Conservation (phyloP, 495 filamentous ascomycete genomes). For the Hapsidospora chrysogenum region DNA sequence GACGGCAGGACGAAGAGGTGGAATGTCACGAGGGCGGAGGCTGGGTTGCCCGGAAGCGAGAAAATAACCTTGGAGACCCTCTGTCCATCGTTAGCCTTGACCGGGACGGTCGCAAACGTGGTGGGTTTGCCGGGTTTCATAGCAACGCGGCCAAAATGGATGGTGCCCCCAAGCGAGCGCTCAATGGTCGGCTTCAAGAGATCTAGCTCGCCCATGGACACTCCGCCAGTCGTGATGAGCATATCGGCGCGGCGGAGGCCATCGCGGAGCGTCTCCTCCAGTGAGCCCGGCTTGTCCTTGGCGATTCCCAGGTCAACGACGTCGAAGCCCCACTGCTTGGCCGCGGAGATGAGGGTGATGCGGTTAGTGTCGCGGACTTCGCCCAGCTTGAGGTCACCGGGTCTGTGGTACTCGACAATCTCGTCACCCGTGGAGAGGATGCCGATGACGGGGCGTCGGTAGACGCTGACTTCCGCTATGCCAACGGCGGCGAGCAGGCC, state of each 20-base stretch:
- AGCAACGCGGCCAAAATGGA: conserved; percentile 89
- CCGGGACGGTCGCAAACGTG: conserved; percentile 80
- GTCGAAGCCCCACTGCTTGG: conserved; percentile 59
- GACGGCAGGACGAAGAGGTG: conserved; percentile 87
- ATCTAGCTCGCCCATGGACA: conserved; percentile 97
- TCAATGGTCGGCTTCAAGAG: conserved; percentile 96
- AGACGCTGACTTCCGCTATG: conserved; percentile 52
- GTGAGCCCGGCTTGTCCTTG: conserved; percentile 55
- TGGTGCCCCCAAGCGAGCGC: conserved; percentile 72
- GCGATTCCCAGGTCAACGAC: conserved; percentile 79
- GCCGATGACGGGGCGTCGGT: conserved; percentile 62
- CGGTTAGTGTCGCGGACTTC: conserved; percentile 91
- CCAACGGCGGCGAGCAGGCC: conserved; percentile 81
- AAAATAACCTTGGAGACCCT: conserved; percentile 59
- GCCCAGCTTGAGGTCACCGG: conserved; percentile 46
- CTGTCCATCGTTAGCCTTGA: conserved; percentile 39
- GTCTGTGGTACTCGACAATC: conserved; percentile 60
- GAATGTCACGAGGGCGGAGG: conserved; percentile 80
- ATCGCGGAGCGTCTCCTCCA: conserved; percentile 59
- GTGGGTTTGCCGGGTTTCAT: conserved; percentile 99
- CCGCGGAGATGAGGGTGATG: conserved; percentile 64
- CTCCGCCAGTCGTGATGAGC: conserved; percentile 83
- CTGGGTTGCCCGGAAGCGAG: conserved; percentile 87
- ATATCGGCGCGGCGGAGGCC: conserved; percentile 63
- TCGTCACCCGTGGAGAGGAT: conserved; percentile 93